Conservation (phyloP, 768 basidiomycete genomes). For the Naganishia friedmannii region DNA sequence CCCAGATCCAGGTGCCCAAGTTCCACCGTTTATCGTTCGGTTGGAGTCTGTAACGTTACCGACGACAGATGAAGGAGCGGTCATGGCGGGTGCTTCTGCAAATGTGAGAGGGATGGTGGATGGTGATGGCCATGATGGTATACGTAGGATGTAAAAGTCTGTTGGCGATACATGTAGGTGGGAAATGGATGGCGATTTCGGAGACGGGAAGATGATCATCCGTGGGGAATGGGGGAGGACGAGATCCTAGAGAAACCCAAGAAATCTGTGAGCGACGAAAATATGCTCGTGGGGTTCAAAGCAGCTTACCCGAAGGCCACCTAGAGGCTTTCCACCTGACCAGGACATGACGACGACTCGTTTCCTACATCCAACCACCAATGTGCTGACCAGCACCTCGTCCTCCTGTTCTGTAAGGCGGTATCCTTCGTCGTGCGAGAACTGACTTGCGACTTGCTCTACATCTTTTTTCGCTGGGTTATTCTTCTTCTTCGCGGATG, state of each 20-base stretch:
- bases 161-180: slow-evolving; percentile 55
- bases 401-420: slow-evolving; percentile 57
- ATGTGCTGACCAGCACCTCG: slow-evolving; percentile 65
- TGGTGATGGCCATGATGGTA: slow-evolving; percentile 32
- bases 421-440: slow-evolving; percentile 34
- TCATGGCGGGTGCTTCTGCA: slow-evolving; percentile 35
- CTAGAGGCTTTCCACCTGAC: slow-evolving; percentile 25
- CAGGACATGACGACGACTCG: slow-evolving; percentile 73
- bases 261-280: not conserved
- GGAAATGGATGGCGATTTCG: slow-evolving; percentile 69
- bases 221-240: slow-evolving; percentile 86
- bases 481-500: slow-evolving; percentile 22
- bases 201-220: slow-evolving; percentile 70
- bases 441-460: slow-evolving; percentile 38
- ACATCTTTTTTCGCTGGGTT: slow-evolving; percentile 34
- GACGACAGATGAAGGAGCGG: slow-evolving; percentile 27
- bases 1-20: not conserved
- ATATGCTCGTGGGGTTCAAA: not conserved
- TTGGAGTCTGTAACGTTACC: slow-evolving; percentile 10
- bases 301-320: not conserved
- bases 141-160: slow-evolving; percentile 40
- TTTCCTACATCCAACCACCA: slow-evolving; percentile 80
- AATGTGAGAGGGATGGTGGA: slow-evolving; percentile 35
- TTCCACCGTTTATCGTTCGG: not conserved
- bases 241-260: slow-evolving; percentile 63